phyloP scores from a whole-genome alignment of 768 basidiomycete species.

The Galerina marginata region DNA sequence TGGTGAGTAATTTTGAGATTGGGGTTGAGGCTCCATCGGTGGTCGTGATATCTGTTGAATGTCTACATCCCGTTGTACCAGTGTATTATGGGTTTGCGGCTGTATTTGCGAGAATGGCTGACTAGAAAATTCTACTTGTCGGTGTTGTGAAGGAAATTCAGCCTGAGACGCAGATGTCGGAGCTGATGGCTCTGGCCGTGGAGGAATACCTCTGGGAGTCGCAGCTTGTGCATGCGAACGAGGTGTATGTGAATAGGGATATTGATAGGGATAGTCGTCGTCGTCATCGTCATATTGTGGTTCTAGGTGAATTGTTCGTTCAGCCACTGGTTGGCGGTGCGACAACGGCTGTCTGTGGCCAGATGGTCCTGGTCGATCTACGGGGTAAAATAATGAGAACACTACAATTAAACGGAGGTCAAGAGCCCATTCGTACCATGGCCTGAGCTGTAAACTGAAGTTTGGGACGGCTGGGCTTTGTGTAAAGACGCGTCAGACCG shows the following conservation, averaged over 20 bases:
- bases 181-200: background rate
- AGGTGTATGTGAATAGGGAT: constrained; percentile 13
- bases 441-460: background rate
- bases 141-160: background rate
- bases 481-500: background rate
- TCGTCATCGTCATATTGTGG: constrained; percentile 17
- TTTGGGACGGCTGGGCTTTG: background rate
- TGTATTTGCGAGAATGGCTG: background rate
- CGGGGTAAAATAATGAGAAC: background rate
- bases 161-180: background rate
- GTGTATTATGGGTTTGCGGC: background rate
- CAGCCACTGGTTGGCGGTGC: background rate
- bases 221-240: constrained; percentile 14
- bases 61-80: background rate
- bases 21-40: background rate
- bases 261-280: constrained; percentile 15
- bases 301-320: constrained; percentile 8
- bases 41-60: background rate
- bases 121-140: background rate
- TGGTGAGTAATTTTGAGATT: background rate
- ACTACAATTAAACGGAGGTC: background rate
- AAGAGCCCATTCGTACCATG: background rate
- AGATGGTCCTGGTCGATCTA: background rate
- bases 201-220: constrained; percentile 21
- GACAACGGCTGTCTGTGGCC: background rate